Conservation (phyloP, 768 basidiomycete species). For the Russula vinacea region DNA sequence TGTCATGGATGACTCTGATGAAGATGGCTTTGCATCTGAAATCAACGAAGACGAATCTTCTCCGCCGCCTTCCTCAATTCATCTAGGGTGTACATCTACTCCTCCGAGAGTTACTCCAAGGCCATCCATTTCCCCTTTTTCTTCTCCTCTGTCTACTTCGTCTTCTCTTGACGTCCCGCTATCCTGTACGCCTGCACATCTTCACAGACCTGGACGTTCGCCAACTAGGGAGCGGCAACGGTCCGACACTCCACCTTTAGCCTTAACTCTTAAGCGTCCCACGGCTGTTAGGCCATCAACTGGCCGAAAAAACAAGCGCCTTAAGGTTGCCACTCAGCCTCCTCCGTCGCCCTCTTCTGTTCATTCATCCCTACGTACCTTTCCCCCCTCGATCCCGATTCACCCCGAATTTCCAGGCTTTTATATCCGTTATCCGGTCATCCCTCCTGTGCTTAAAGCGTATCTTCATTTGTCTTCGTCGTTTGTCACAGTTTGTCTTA, state of each 20-base stretch:
- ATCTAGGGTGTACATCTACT: conserved; percentile 25
- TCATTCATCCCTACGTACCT: conserved; percentile 44
- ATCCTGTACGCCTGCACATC: conserved; percentile 13
- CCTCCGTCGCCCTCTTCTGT: conserved; percentile 1
- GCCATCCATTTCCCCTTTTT: conserved; percentile 23
- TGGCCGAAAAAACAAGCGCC: background rate
- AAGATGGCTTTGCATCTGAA: background rate
- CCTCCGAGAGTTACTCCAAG: conserved; percentile 23
- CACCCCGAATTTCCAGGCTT: conserved; percentile 55
- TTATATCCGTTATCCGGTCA: conserved; percentile 68
- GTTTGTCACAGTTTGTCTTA: background rate
- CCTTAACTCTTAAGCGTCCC: conserved; percentile 15
- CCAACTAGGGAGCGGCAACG: background rate
- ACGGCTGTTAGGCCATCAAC: background rate
- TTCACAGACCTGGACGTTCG: background rate
- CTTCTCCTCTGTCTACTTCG: conserved; percentile 22
- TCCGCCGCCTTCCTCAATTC: conserved; percentile 15
- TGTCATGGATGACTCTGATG: conserved; percentile 25
- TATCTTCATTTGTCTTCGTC: background rate
- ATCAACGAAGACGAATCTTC: conserved; percentile 22
- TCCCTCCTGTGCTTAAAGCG: conserved; percentile 35
- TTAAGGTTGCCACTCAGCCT: background rate
- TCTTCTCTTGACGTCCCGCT: conserved; percentile 26
- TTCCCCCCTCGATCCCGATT: conserved; percentile 50
- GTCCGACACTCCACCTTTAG: background rate